phyloP scores from a whole-genome alignment of 2,329 filamentous ascomycete genomes.

The Akanthomyces muscarius region DNA sequence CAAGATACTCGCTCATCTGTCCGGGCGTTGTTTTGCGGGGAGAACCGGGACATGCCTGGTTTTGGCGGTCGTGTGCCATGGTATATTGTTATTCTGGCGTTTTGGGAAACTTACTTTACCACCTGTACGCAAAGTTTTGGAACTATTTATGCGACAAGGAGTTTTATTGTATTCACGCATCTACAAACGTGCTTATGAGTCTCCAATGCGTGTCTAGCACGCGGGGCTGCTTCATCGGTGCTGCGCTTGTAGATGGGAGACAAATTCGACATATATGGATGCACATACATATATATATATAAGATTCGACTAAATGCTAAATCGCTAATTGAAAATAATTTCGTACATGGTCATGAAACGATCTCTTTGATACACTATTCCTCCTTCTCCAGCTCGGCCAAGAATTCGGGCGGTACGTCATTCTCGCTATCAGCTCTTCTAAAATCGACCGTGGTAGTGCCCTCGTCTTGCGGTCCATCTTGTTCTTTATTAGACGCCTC shows the following conservation, averaged over 20 bases:
- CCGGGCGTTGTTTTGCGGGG: not conserved
- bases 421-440: constrained; percentile 37
- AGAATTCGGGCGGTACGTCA: constrained; percentile 49
- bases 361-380: not conserved
- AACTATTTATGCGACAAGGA: constrained; percentile 12
- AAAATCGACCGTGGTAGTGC: not conserved
- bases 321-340: not conserved
- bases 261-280: not conserved
- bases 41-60: not conserved
- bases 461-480: not conserved
- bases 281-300: not conserved
- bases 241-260: not conserved
- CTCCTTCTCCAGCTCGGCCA: constrained; percentile 39
- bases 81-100: constrained; percentile 1
- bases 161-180: not conserved
- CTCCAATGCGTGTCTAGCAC: too few relatives aligned
- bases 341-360: not conserved
- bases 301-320: not conserved
- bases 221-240: too few relatives aligned
- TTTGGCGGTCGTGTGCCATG: constrained; percentile 2
- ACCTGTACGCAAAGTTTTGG: constrained; percentile 10
- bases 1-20: not conserved
- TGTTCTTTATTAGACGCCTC: constrained; percentile 23
- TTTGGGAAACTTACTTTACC: not conserved
- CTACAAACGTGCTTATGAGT: not conserved